Evolutionary conservation across 345 rosid species (phyloP), one percentile per base, ranked within the genome.

Genomic region (Rubroshorea leprosula): DNA sequence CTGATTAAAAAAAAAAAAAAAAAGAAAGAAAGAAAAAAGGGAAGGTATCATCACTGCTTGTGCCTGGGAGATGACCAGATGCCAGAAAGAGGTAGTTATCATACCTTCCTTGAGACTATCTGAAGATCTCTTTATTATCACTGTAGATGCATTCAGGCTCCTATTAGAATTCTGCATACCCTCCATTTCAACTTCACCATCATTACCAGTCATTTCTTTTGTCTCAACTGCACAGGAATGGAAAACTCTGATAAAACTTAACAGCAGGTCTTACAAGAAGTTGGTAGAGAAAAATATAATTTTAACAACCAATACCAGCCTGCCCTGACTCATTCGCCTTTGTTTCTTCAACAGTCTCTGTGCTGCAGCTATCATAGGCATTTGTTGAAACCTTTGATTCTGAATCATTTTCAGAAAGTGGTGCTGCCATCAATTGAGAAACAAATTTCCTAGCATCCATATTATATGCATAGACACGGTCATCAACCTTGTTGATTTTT

Each of bases 381-480:
- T 69, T 69, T 20, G 35, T 61, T 39, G 80, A 52, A 73, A 59
- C 65, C 41, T 72, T 66, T 49, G 81, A 58, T 54, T 72, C 71
- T 63, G 46, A 6, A 66, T 57, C 62, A 58, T 27, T 63, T 55
- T 73, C 83, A 44, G 50, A 58, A 61, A 26, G 64, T 38, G 90
- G 84, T n/a, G 51, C 71, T n/a, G 44, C 48, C 83, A 81, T 78
- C 72, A 92, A 25, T 51, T 86, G 80, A 10, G 82, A 70, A 60
- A 81, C 43, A 48, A 89, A 92, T 57, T 78, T 82, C 71, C 97
- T 79, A 20, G 98, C 98, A 81, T 92, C 98, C 93, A 89, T 68
- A 66, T 84, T 89, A 76, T 79, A 83, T 51, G 86, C 74, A 72
- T 58, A 62, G 58, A 89, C 68, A 26, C 39, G 60, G 58, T 71